Evolutionary conservation across 2,329 filamentous ascomycete genomes (phyloP).

Genomic region (Xylaria hypoxylon): DNA sequence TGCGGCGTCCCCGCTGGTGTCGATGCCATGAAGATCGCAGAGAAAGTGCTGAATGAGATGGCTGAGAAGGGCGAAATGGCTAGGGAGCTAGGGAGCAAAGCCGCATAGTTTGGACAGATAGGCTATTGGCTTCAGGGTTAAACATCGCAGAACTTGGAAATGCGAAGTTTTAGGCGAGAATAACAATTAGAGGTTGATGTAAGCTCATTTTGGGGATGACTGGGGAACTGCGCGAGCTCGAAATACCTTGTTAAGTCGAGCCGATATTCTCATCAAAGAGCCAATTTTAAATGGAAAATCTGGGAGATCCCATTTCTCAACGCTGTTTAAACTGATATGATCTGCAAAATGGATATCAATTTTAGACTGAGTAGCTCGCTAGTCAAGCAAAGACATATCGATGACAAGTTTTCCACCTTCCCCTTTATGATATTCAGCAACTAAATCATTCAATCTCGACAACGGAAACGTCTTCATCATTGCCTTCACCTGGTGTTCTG

Average conservation of each 20-base stretch:
- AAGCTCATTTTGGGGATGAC: not conserved
- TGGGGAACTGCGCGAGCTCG: not conserved
- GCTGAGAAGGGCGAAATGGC: conserved; percentile 48
- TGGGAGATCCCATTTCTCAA: not conserved
- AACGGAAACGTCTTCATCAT: conserved; percentile 53
- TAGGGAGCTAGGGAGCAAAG: conserved; percentile 48
- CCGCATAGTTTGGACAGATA: conserved; percentile 12
- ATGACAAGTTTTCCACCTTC: conserved; percentile 59
- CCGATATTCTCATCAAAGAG: too few relatives aligned
- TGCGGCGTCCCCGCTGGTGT: conserved; percentile 59
- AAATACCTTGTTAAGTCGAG: too few relatives aligned
- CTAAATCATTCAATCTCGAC: conserved; percentile 55
- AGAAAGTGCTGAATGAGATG: conserved; percentile 50
- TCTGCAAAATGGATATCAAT: conserved; percentile 36
- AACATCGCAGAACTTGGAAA: not conserved
- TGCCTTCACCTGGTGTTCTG: conserved; percentile 51
- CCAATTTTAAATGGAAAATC: not conserved
- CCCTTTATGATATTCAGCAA: conserved; percentile 58
- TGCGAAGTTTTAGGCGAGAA: not conserved
- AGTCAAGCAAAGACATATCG: conserved; percentile 49
- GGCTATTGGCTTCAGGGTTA: not conserved
- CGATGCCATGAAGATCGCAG: conserved; percentile 54
- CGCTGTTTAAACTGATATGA: not conserved
- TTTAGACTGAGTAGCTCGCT: conserved; percentile 1
- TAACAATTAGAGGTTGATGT: not conserved